Conservation (phyloP, 2,329 filamentous ascomycete genomes). For the Blastomyces silverae region DNA sequence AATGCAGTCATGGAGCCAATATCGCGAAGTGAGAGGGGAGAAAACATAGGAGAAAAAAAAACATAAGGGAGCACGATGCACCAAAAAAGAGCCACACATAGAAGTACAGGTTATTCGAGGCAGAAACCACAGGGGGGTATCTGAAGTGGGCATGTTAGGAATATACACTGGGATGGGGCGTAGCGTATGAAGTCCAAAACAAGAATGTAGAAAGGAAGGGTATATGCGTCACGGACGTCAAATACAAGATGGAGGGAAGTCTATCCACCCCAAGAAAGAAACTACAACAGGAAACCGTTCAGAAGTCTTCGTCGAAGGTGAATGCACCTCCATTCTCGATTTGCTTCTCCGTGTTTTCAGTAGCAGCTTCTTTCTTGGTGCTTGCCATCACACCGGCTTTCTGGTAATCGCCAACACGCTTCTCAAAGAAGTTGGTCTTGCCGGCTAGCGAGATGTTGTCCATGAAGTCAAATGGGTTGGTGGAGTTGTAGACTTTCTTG, state of each 20-base stretch:
- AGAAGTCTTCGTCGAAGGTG: slow-evolving; percentile 95
- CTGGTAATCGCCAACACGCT: slow-evolving; percentile 98
- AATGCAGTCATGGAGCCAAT: slow-evolving; percentile 5
- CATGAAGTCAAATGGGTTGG: slow-evolving; percentile 99
- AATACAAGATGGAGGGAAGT: slow-evolving; percentile 9
- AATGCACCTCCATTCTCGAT: slow-evolving; percentile 60
- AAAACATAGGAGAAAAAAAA: neutral
- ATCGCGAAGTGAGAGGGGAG: neutral
- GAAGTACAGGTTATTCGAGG: neutral
- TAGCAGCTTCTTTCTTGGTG: slow-evolving; percentile 65
- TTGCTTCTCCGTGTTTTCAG: slow-evolving; percentile 43
- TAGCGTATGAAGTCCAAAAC: neutral
- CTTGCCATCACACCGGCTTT: slow-evolving; percentile 98
- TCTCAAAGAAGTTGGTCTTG: slow-evolving; percentile 99
- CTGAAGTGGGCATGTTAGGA: neutral
- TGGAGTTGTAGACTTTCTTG: slow-evolving; percentile 82
- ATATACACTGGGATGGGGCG: neutral
- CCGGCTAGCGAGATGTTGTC: slow-evolving; percentile 98
- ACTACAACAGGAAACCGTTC: slow-evolving; percentile 38
- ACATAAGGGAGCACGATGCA: neutral
- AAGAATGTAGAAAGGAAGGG: neutral
- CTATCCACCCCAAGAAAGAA: slow-evolving; percentile 5
- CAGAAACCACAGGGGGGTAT: neutral
- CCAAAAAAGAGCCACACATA: slow-evolving; percentile 6
- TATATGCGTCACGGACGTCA: slow-evolving; percentile 11